A percentile compares a stretch with the other conserved stretches of the same genome.
These are phyloP conservation scores for Hymenotorrendiella dingleyae DNA, from an alignment of 2,329 filamentous ascomycete species.

Conservation along the genomic window DNA sequence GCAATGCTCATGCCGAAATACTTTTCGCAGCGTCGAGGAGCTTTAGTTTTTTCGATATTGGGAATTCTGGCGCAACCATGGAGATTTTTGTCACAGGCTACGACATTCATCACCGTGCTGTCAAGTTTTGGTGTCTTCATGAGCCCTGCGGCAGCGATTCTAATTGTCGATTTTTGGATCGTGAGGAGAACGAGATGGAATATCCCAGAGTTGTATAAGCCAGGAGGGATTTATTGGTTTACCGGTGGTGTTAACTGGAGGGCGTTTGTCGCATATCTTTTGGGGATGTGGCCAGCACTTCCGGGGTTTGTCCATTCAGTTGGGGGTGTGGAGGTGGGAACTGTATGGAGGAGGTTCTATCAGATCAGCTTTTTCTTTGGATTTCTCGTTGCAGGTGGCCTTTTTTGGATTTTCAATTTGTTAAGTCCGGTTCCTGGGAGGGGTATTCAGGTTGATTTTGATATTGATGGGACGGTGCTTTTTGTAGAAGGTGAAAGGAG, in stretches of 20 bases:
- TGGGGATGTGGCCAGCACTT: slow-evolving; percentile 11
- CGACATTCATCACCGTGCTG: slow-evolving; percentile 12
- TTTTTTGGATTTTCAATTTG: slow-evolving; percentile 7
- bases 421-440: slow-evolving; percentile 5
- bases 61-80: slow-evolving; percentile 6
- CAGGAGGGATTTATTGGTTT: slow-evolving; percentile 13
- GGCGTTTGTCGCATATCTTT: slow-evolving; percentile 9
- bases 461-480: slow-evolving; percentile 7
- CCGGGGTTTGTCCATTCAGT: slow-evolving; percentile 11
- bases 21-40: slow-evolving; percentile 13
- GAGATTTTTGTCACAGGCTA: slow-evolving; percentile 8
- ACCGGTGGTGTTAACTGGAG: slow-evolving; percentile 8
- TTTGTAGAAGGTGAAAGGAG: too few species aligned
- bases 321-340: slow-evolving; percentile 3
- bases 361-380: slow-evolving; percentile 13
- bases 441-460: slow-evolving; percentile 11
- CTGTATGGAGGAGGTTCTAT: slow-evolving; percentile 9
- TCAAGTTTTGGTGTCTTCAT: slow-evolving; percentile 11
- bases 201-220: slow-evolving; percentile 11
- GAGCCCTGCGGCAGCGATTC: slow-evolving; percentile 7
- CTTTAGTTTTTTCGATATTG: slow-evolving; percentile 22
- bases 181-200: slow-evolving; percentile 7
- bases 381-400: slow-evolving; percentile 6
- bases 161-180: slow-evolving; percentile 12
- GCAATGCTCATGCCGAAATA: slow-evolving; percentile 4